Evolutionary conservation across 345 rosid species (phyloP).

Genomic region (Viola odorata): DNA sequence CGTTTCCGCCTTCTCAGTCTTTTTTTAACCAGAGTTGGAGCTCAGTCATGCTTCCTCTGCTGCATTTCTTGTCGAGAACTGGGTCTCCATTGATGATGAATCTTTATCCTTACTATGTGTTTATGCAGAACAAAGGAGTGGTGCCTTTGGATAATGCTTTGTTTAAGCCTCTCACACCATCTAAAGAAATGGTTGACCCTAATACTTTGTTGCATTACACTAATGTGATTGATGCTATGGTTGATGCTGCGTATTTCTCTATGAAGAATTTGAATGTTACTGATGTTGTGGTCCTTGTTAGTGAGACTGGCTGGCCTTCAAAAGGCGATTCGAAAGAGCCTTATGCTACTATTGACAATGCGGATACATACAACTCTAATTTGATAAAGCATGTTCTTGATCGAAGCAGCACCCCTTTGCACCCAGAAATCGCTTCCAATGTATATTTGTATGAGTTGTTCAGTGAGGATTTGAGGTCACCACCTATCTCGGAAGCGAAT

Average conservation of each 20-base stretch:
- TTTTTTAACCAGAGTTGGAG: slow-evolving; percentile 84
- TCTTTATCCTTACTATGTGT: slow-evolving; percentile 92
- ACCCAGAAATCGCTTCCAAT: slow-evolving; percentile 72
- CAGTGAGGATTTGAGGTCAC: slow-evolving; percentile 75
- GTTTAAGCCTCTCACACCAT: slow-evolving; percentile 84
- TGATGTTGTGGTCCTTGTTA: slow-evolving; percentile 72
- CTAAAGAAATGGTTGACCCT: slow-evolving; percentile 96
- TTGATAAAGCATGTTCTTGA: slow-evolving; percentile 85
- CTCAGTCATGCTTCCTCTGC: slow-evolving; percentile 61
- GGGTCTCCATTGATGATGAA: slow-evolving; percentile 94
- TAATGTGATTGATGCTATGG: slow-evolving; percentile 90
- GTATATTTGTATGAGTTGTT: slow-evolving; percentile 82
- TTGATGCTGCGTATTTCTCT: slow-evolving; percentile 85
- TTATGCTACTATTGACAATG: slow-evolving; percentile 74
- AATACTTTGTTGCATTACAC: slow-evolving; percentile 93
- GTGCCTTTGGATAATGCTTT: slow-evolving; percentile 85
- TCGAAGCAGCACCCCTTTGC: slow-evolving; percentile 73
- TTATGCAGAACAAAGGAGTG: slow-evolving; percentile 92
- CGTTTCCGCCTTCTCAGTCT: slow-evolving; percentile 94
- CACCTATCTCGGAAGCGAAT: slow-evolving; percentile 74
- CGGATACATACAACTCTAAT: slow-evolving; percentile 84
- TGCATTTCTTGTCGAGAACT: slow-evolving; percentile 73
- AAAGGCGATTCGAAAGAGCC: slow-evolving; percentile 82
- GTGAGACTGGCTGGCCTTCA: slow-evolving; percentile 91
- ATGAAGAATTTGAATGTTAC: slow-evolving; percentile 86